phyloP scores from a whole-genome alignment of 2,329 filamentous ascomycete genomes.

The Fusarium nelsonii region DNA sequence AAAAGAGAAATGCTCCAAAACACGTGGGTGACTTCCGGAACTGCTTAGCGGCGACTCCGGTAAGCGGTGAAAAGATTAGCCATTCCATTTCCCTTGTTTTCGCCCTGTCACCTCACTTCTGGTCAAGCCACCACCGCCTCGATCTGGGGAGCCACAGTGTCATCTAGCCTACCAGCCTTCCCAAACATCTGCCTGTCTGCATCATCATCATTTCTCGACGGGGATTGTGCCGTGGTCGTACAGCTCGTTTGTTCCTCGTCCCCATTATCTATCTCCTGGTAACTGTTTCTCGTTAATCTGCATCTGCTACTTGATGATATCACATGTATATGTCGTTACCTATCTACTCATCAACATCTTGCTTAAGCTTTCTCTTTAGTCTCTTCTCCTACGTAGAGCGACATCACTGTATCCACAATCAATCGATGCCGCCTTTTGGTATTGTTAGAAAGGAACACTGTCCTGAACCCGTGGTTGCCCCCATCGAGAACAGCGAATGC shows the following conservation, averaged over 20 bases:
- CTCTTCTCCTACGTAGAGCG: neutral
- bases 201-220: constrained; percentile 16
- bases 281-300: constrained; percentile 14
- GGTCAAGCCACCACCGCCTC: constrained; percentile 36
- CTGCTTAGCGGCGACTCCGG: constrained; percentile 45
- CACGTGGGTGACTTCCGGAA: constrained; percentile 49
- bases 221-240: constrained; percentile 13
- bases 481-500: neutral
- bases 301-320: constrained; percentile 1
- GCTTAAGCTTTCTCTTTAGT: neutral
- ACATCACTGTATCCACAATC: neutral
- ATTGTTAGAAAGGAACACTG: neutral
- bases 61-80: constrained; percentile 46
- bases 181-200: constrained; percentile 4
- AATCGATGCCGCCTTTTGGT: neutral
- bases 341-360: neutral
- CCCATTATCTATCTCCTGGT: constrained; percentile 4
- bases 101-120: neutral
- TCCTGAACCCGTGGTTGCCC: neutral
- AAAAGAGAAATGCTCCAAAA: constrained; percentile 39
- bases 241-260: constrained; percentile 16
- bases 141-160: constrained; percentile 31
- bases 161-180: constrained; percentile 18
- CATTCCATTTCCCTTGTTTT: constrained; percentile 30
- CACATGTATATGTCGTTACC: neutral